These are phyloP conservation scores for Chlorella sp. DNA, from an alignment of 139 green algal genomes.

Conservation along the genomic window DNA sequence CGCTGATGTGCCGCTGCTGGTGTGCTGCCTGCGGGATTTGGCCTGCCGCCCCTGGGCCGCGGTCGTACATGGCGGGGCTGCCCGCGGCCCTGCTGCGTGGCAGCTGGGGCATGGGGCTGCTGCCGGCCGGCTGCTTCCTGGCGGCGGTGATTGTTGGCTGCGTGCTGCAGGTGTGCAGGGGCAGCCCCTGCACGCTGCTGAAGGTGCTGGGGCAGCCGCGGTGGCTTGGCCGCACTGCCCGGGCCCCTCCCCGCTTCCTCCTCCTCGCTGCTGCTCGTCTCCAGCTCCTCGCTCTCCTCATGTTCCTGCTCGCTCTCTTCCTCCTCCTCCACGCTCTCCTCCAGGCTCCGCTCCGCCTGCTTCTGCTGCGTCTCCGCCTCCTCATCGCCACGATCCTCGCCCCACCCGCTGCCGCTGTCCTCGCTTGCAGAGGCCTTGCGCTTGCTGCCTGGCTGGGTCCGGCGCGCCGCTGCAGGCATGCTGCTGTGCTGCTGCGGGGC, in stretches of 20 bases:
- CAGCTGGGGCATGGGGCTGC: slow-evolving; percentile 2
- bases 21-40: neutral
- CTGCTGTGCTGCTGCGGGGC: too few species aligned
- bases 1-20: neutral
- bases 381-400: slow-evolving; percentile 8
- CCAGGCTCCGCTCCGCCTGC: neutral
- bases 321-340: neutral
- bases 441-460: neutral
- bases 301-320: neutral
- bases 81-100: neutral
- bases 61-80: neutral
- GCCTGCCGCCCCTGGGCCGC: neutral
- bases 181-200: too few species aligned
- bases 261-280: neutral
- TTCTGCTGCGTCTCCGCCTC: slow-evolving; percentile 4
- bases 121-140: neutral
- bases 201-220: too few species aligned
- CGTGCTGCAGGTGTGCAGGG: too few species aligned
- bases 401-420: neutral
- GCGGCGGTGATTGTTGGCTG: too few species aligned
- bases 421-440: neutral
- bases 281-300: neutral
- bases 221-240: too few species aligned
- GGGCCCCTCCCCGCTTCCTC: too few species aligned
- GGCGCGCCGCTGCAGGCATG: too few species aligned